Evolutionary conservation across 768 basidiomycete species (phyloP), one percentile per base, ranked within the genome.

Genomic region (Strobilomyces dryophilus): DNA sequence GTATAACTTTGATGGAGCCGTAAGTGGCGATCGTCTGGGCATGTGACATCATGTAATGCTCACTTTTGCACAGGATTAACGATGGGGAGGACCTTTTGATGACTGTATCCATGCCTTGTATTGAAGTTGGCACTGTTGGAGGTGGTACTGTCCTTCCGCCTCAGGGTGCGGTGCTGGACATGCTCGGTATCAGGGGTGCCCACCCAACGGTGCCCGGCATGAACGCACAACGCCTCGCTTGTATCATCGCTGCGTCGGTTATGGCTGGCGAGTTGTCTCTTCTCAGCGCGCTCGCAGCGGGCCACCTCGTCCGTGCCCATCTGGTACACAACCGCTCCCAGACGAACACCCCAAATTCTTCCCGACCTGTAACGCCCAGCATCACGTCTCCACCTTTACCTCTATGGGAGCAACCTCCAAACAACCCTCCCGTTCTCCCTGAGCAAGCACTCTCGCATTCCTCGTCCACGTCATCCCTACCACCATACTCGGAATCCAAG

Each of bases 1-100:
- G 97, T 71, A 95, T 99, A 77, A 99, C 97, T 1, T 74, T 98
- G 44, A 98, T 99, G 95, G 97, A 99, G 71, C 85, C 94, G 89
- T 97, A 69, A 71, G 92, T 60, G 51, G 42, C 37, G 49, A 17
- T 45, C 45, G 20, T 55, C 31, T 47, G 37, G 45, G 48, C 14
- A 0, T 24, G 18, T 60, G 20, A 52, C 9, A 9, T 47, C 9
- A 9, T 47, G 51, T 6, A 32, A 42, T 21, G 4, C 58, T 52
- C 45, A n/a, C 60, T 2, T 45, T 34, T 45, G 4, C 36, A 47
- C 47, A 95, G 92, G 54, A 87, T 81, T 18, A 97, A 98, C 71
- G 79, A 87, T 57, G 92, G 89, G 47, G 76, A 91, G 61, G 97
- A 98, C 66, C 79, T 98, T 2, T 80, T 98, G 49, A 84, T 98